Conservation (phyloP, 805 yeast genomes). For the Pichia insulana region DNA sequence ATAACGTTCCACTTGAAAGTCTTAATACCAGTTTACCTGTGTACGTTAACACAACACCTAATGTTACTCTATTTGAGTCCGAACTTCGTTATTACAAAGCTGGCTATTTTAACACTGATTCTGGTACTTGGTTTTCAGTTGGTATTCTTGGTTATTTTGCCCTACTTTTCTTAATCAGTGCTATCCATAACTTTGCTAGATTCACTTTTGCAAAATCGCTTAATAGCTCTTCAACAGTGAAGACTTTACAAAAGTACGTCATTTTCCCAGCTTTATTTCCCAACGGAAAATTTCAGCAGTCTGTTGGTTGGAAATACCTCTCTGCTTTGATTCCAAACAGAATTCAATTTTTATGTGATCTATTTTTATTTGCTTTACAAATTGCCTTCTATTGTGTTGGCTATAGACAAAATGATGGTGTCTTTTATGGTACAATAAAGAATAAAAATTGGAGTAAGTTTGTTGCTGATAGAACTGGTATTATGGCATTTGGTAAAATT, state of each 20-base stretch:
- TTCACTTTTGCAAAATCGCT: conserved; percentile 23
- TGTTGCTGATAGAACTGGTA: conserved; percentile 31
- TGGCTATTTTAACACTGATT: conserved; percentile 21
- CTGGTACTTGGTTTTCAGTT: conserved; percentile 27
- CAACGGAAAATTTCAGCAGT: conserved; percentile 15
- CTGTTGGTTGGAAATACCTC: conserved; percentile 14
- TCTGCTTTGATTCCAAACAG: conserved; percentile 26
- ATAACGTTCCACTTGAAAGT: conserved; percentile 9
- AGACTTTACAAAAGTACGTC: conserved; percentile 27
- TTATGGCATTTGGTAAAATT: conserved; percentile 30
- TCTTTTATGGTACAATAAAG: conserved; percentile 25
- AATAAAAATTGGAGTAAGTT: conserved; percentile 25
- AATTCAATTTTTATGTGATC: conserved; percentile 24
- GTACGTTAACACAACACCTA: conserved; percentile 12
- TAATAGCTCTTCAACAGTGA: conserved; percentile 16
- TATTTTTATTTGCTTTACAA: conserved; percentile 21
- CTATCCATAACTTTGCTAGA: conserved; percentile 27
- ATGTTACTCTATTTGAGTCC: conserved; percentile 6
- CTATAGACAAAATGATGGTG: conserved; percentile 9
- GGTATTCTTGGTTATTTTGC: conserved; percentile 33
- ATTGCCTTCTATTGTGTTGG: conserved; percentile 17
- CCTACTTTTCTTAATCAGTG: conserved; percentile 30
- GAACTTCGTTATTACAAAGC: conserved; percentile 10
- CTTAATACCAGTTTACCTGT: conserved; percentile 10
- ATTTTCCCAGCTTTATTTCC: conserved; percentile 33